phyloP scores from a whole-genome alignment of 495 filamentous ascomycete species.

The Penicillium subrubescens region DNA sequence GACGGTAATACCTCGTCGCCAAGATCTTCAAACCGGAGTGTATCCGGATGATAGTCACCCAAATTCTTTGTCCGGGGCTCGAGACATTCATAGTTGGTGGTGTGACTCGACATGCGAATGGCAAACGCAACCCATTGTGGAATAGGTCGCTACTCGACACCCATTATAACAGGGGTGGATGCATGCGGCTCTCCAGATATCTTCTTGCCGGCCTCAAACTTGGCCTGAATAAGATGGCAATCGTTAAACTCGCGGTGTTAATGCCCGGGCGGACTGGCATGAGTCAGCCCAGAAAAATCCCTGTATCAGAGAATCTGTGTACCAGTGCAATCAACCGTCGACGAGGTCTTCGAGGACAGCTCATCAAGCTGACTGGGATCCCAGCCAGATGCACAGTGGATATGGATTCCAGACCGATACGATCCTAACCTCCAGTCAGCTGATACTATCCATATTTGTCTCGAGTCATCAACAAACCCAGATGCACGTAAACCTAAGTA shows the following conservation, averaged over 20 bases:
- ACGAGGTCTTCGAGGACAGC: too few species aligned
- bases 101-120: not conserved
- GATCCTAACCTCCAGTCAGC: not conserved
- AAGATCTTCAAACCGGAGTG: not conserved
- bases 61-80: not conserved
- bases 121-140: not conserved
- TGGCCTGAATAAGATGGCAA: conserved; percentile 40
- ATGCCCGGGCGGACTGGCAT: conserved; percentile 36
- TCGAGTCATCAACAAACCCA: not conserved
- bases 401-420: not conserved
- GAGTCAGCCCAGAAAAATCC: too few species aligned
- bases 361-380: too few species aligned
- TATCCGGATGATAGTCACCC: not conserved
- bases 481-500: too few species aligned
- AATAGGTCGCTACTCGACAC: not conserved
- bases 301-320: too few species aligned
- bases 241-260: conserved; percentile 40
- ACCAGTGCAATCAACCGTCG: too few species aligned
- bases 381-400: not conserved
- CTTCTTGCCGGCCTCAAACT: conserved; percentile 23
- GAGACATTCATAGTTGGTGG: not conserved
- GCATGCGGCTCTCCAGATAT: not conserved
- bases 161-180: not conserved
- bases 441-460: not conserved
- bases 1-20: not conserved